phyloP scores from a whole-genome alignment of 306 rosid species.

The Dalbergia cochinchinensis region DNA sequence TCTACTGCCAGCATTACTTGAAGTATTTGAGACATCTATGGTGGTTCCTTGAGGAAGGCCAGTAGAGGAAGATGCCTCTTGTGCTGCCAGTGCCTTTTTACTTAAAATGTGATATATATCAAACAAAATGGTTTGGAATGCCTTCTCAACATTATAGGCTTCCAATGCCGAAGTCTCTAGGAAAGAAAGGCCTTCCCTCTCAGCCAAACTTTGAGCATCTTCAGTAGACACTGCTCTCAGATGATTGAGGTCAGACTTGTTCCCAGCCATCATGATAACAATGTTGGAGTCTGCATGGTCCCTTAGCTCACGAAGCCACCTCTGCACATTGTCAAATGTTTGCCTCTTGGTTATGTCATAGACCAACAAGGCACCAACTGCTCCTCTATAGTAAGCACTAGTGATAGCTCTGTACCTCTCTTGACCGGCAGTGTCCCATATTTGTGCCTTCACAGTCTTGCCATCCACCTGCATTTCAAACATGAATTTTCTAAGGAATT shows the following conservation, averaged over 20 bases:
- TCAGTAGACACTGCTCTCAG: slow-evolving; percentile 66
- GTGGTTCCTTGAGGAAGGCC: slow-evolving; percentile 78
- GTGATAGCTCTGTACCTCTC: slow-evolving; percentile 89
- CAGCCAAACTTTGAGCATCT: slow-evolving; percentile 74
- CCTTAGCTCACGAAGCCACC: slow-evolving; percentile 87
- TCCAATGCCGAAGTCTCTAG: slow-evolving; percentile 83
- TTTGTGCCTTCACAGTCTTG: slow-evolving; percentile 86
- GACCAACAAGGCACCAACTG: slow-evolving; percentile 78
- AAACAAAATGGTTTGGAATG: slow-evolving; percentile 77
- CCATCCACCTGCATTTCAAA: slow-evolving; percentile 70
- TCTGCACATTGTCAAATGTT: slow-evolving; percentile 74
- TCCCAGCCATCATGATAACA: slow-evolving; percentile 80
- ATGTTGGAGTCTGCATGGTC: slow-evolving; percentile 84
- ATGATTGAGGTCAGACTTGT: slow-evolving; percentile 76
- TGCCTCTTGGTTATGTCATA: slow-evolving; percentile 85
- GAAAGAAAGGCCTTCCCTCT: slow-evolving; percentile 68
- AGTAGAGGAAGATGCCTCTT: slow-evolving; percentile 64
- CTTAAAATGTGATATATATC: slow-evolving; percentile 77
- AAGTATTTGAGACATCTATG: slow-evolving; percentile 62
- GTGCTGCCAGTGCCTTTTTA: slow-evolving; percentile 84
- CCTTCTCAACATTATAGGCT: slow-evolving; percentile 75
- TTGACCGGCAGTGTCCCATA: slow-evolving; percentile 95
- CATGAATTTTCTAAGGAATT: slow-evolving; percentile 1
- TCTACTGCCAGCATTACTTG: slow-evolving; percentile 51
- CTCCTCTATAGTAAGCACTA: slow-evolving; percentile 88